phyloP scores from a whole-genome alignment of 164 flowering plant genomes.

The Kingdonia uniflora region DNA sequence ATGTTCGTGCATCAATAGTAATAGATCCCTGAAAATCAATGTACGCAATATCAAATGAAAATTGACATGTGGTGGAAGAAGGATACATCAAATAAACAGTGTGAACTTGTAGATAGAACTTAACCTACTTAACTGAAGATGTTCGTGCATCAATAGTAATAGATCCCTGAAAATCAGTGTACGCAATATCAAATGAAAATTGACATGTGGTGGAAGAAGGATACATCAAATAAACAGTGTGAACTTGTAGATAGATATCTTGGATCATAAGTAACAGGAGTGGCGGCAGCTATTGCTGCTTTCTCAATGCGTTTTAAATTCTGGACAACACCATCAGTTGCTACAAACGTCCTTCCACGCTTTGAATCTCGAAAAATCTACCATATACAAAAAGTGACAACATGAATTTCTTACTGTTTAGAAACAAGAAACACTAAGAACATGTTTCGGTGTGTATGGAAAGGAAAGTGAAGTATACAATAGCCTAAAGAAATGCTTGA shows the following conservation, averaged over 20 bases:
- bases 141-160: constrained; percentile 89
- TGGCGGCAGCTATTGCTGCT: constrained; percentile 99
- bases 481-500: too few species aligned
- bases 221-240: too few species aligned
- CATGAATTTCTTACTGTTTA: background rate
- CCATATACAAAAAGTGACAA: constrained; percentile 1
- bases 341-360: constrained; percentile 87
- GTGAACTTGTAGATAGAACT: constrained; percentile 3
- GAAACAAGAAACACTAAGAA: background rate
- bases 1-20: constrained; percentile 93
- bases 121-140: constrained; percentile 83
- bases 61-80: too few species aligned
- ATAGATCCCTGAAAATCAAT: constrained; percentile 62
- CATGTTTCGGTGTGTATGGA: too few species aligned
- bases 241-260: constrained; percentile 26
- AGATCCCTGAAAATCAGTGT: constrained; percentile 59
- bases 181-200: background rate
- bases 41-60: background rate
- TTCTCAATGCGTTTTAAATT: constrained; percentile 92
- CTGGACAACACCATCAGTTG: constrained; percentile 96
- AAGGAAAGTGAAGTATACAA: too few species aligned
- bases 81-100: too few species aligned
- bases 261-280: constrained; percentile 86
- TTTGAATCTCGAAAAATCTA: constrained; percentile 95
- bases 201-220: too few species aligned